These are phyloP conservation scores for Sporothrix variecibatus DNA, from an alignment of 2,329 filamentous ascomycete genomes.

Conservation along the genomic window DNA sequence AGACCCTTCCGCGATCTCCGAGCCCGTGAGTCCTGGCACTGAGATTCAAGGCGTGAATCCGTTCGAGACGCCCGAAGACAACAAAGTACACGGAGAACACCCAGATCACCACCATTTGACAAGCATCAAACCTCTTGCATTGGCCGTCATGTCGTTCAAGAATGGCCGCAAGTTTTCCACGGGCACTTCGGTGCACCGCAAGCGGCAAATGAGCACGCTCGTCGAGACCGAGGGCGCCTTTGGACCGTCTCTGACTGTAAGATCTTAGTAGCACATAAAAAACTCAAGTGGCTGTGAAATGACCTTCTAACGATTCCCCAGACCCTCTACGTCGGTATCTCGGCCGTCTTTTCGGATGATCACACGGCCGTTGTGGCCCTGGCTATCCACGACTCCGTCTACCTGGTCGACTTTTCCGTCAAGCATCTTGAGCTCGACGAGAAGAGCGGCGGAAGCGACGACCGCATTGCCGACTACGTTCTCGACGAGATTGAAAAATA, in stretches of 20 bases:
- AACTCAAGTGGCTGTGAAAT: background rate
- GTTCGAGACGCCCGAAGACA: background rate
- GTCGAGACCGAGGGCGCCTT: constrained; percentile 47
- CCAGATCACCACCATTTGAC: background rate
- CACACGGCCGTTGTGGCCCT: constrained; percentile 62
- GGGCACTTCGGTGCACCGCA: constrained; percentile 49
- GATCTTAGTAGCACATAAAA: constrained; percentile 18
- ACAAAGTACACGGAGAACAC: background rate
- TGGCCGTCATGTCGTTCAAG: constrained; percentile 23
- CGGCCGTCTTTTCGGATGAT: constrained; percentile 54
- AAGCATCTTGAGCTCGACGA: constrained; percentile 54
- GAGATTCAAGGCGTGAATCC: background rate
- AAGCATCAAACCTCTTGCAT: constrained; percentile 8
- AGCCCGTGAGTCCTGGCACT: constrained; percentile 7
- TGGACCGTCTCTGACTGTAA: constrained; percentile 50
- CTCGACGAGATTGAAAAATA: constrained; percentile 60
- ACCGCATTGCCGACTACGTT: constrained; percentile 61
- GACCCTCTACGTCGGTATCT: constrained; percentile 65
- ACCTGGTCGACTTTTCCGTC: constrained; percentile 71
- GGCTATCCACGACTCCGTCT: constrained; percentile 72
- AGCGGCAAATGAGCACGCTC: constrained; percentile 49
- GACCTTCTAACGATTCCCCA: constrained; percentile 33
- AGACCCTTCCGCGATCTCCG: background rate
- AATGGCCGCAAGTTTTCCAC: constrained; percentile 46
- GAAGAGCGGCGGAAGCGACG: constrained; percentile 43